Percentiles rank a stretch among this genome's conserved stretches.
Conservation (phyloP, 176 grass and related monocot species). For the Phoenix roebelenii region DNA sequence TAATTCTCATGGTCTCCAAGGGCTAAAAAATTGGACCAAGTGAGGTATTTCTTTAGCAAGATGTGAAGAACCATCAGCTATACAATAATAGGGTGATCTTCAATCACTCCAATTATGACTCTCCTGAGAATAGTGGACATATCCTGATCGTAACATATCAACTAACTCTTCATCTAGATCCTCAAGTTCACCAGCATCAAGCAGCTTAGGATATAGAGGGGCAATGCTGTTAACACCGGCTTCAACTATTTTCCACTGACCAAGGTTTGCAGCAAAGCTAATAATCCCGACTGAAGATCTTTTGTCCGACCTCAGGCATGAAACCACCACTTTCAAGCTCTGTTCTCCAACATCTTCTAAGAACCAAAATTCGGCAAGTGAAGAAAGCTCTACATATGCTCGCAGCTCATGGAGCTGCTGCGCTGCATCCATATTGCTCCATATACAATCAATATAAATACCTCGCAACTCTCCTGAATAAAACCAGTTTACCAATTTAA, state of each 20-base stretch:
- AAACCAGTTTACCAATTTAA: conserved; percentile 48
- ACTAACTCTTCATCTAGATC: conserved; percentile 48
- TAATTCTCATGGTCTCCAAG: too few relatives aligned
- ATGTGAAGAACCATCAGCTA: too few relatives aligned
- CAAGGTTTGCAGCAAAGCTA: conserved; percentile 24
- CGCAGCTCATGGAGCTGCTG: conserved; percentile 32
- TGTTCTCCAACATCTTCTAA: conserved; percentile 57
- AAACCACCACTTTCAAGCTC: conserved; percentile 19
- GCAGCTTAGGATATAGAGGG: conserved; percentile 47
- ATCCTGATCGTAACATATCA: conserved; percentile 53
- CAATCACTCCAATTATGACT: neutral
- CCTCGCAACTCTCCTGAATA: conserved; percentile 43
- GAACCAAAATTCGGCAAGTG: conserved; percentile 71
- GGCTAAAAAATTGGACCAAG: too few relatives aligned
- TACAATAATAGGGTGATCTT: too few relatives aligned
- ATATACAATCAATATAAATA: conserved; percentile 29
- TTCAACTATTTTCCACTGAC: conserved; percentile 54
- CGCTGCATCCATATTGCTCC: conserved; percentile 33
- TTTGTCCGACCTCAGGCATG: conserved; percentile 30
- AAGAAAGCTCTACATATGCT: conserved; percentile 53
- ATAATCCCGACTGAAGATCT: conserved; percentile 31
- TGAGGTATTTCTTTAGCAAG: too few relatives aligned
- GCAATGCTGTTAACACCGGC: conserved; percentile 34
- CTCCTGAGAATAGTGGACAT: conserved; percentile 26
- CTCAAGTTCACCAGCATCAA: conserved; percentile 43